Percentiles rank a stretch among this genome's conserved stretches.
Evolutionary conservation across 192 early-diverging fungal species (phyloP).

Genomic region (Tieghemiomyces parasiticus): DNA sequence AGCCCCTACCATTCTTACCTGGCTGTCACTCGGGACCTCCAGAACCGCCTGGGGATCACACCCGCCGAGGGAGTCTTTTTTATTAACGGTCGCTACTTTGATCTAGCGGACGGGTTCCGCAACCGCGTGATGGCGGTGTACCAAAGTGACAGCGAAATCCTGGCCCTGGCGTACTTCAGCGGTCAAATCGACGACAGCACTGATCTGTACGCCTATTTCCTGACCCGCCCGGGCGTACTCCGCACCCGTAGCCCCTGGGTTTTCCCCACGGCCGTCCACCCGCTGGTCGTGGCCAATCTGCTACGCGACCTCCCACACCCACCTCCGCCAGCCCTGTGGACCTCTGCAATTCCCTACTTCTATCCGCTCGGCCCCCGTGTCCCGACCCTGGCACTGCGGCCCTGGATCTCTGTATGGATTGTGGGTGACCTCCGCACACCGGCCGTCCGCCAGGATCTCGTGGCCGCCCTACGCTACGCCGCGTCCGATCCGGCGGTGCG

Average conservation of each 20-base stretch:
- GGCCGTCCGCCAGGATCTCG: neutral
- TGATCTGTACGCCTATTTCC: constrained; percentile 54
- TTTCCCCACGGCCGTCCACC: constrained; percentile 28
- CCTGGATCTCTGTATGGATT: constrained; percentile 8
- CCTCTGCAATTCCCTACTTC: neutral
- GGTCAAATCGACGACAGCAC: constrained; percentile 32
- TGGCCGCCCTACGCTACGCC: neutral
- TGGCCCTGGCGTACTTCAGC: constrained; percentile 31
- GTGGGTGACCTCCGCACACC: neutral
- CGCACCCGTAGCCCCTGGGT: constrained; percentile 48
- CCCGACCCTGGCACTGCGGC: neutral
- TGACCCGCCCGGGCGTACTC: constrained; percentile 43
- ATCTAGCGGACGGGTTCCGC: constrained; percentile 42
- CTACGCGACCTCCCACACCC: constrained; percentile 3
- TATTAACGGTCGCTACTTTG: constrained; percentile 65
- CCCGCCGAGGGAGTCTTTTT: constrained; percentile 34
- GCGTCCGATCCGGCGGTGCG: neutral
- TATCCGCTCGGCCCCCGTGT: neutral
- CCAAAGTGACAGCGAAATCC: constrained; percentile 30
- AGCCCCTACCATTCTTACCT: neutral
- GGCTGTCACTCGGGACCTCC: neutral
- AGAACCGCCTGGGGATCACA: neutral
- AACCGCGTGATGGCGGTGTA: constrained; percentile 32
- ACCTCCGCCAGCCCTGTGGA: neutral
- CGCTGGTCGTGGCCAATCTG: constrained; percentile 24